A percentile compares a stretch with the other conserved stretches of the same genome.
These are phyloP conservation scores for Calonectria ilicicola DNA, from an alignment of 2,329 filamentous ascomycete species.

Conservation along the genomic window DNA sequence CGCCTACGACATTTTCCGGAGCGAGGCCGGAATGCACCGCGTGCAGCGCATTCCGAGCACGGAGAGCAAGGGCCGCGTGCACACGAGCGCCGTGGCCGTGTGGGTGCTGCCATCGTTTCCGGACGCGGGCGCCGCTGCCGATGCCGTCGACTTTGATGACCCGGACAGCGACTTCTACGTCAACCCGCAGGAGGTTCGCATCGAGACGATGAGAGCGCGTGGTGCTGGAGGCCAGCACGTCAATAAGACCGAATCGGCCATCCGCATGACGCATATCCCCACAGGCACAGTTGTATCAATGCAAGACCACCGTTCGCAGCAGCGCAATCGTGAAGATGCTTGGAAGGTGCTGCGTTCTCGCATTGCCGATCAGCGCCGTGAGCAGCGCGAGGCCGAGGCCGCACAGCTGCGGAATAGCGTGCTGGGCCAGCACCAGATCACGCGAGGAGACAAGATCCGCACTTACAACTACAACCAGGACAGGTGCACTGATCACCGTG, in stretches of 20 bases:
- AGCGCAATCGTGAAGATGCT: constrained; percentile 87
- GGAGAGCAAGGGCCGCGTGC: constrained; percentile 89
- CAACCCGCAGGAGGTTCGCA: constrained; percentile 82
- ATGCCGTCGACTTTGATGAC: constrained; percentile 77
- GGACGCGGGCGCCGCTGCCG: constrained; percentile 59
- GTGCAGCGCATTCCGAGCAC: constrained; percentile 95
- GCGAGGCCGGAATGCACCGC: constrained; percentile 93
- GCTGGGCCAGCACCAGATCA: constrained; percentile 83
- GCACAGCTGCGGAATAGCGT: constrained; percentile 80
- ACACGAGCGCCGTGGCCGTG: constrained; percentile 92
- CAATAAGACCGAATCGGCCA: constrained; percentile 97
- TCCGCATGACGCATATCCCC: constrained; percentile 90
- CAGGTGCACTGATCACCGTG: constrained; percentile 89
- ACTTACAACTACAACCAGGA: constrained; percentile 86
- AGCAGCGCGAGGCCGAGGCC: constrained; percentile 86
- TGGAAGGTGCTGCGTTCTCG: constrained; percentile 88
- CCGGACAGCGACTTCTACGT: constrained; percentile 94
- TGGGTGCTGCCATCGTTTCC: constrained; percentile 91
- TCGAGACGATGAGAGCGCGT: constrained; percentile 90
- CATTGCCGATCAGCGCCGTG: constrained; percentile 82
- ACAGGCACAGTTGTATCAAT: constrained; percentile 90
- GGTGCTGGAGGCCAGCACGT: constrained; percentile 98
- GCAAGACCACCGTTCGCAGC: constrained; percentile 92
- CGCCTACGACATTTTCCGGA: constrained; percentile 84
- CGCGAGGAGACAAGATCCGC: constrained; percentile 91